Base-by-base conservation (phyloP, 768 basidiomycete species). In the Hygrophorus pudorinus region DNA sequence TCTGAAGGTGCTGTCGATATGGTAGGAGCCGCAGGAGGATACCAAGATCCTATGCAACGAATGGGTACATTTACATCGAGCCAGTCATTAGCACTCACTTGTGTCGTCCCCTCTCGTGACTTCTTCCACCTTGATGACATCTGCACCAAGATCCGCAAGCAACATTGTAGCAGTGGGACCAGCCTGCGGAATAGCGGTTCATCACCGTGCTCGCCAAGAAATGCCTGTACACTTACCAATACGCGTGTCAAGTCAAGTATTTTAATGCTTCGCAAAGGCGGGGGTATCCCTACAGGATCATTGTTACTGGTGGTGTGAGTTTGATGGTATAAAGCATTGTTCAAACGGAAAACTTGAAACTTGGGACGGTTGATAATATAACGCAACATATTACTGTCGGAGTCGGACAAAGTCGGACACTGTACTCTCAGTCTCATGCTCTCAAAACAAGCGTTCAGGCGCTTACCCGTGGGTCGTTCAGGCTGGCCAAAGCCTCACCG, bases 141-240 rank as follows among this genome's bases (percentile, higher is more conserved):
- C 90, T 38, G 93, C 93, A 1, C 89, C 84, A 29, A 93, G 65
- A 64, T 93, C 90, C 5, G 82, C 91, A n/a, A 96, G 71, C 48
- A 94, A 72, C 91, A 93, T 87, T 1, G 90, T 87, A n/a, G 84
- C 78, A 1, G 83, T 84, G 27, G 91, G 91, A 0, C 89, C 91
- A 17, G 37, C 37, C 17, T 35, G 17, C 5, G 9, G 17, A 35
- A n/a, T 35, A 17, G 9, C n/a, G n/a, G n/a, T n/a, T 17, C 34
- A 17, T 17, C n/a, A 35, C 34, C 3, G 5, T 3, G 5, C 3
- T 35, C 3, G 3, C 5, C 9, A 35, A 35, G n/a, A n/a, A n/a
- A 17, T 17, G 83, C 78, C 2, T 82, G 84, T 33, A 91, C 91
- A 0, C 89, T 90, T n/a, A 91, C 91, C 39, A 97, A 66, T 1